phyloP scores from a whole-genome alignment of 2,329 filamentous ascomycete species.

The Colletotrichum orchidophilum region DNA sequence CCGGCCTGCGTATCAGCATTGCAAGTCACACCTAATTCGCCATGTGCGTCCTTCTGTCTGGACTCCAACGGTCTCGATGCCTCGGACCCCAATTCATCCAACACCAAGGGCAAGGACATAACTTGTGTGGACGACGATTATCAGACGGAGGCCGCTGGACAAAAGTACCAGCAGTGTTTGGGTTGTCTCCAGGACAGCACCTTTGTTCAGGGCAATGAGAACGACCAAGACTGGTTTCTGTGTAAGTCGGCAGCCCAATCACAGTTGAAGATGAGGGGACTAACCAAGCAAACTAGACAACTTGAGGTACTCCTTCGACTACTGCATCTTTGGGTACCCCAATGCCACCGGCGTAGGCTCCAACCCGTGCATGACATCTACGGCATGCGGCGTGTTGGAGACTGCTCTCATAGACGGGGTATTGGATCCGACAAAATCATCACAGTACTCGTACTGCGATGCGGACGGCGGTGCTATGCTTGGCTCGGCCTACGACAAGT shows the following conservation, averaged over 20 bases:
- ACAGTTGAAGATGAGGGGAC: not conserved
- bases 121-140: constrained; percentile 58
- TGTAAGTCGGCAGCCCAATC: constrained; percentile 51
- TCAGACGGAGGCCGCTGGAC: constrained; percentile 47
- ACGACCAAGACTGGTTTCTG: constrained; percentile 64
- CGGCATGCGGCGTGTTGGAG: constrained; percentile 58
- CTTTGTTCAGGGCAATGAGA: constrained; percentile 57
- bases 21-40: constrained; percentile 63
- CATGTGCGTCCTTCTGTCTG: constrained; percentile 60
- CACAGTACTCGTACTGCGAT: constrained; percentile 57
- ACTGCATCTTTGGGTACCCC: constrained; percentile 62
- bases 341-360: constrained; percentile 55
- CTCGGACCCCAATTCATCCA: constrained; percentile 58
- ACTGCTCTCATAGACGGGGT: constrained; percentile 51
- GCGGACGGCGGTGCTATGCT: constrained; percentile 49
- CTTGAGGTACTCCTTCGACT: constrained; percentile 60
- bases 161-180: constrained; percentile 60
- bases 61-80: constrained; percentile 51
- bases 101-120: constrained; percentile 55
- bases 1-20: constrained; percentile 46
- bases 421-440: constrained; percentile 42
- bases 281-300: constrained; percentile 54
- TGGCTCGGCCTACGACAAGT: constrained; percentile 47
- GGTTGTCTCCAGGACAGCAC: constrained; percentile 62
- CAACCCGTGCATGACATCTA: constrained; percentile 60